These are phyloP conservation scores for Castanopsis chinensis DNA, from an alignment of 306 rosid genomes.

Conservation along the genomic window DNA sequence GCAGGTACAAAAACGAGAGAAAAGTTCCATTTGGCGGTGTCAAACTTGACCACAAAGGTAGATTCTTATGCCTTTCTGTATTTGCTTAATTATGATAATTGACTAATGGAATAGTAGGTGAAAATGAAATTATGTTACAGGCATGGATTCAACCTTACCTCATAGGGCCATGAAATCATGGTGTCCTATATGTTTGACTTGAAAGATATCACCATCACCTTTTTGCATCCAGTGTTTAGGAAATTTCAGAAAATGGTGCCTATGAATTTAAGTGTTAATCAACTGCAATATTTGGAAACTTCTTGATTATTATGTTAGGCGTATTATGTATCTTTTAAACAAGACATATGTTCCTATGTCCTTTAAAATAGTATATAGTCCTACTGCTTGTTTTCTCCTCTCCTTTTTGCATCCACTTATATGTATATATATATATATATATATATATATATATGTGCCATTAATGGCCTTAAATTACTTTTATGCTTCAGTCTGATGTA, in stretches of 20 bases:
- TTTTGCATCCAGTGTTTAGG: neutral
- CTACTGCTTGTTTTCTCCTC: neutral
- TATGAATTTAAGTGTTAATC: neutral
- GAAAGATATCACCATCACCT: neutral
- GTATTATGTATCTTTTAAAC: neutral
- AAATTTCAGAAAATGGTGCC: neutral
- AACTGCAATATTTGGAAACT: neutral
- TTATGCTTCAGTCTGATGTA: conserved; percentile 46
- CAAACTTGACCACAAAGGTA: conserved; percentile 83
- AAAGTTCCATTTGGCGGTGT: conserved; percentile 71
- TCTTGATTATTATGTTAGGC: neutral
- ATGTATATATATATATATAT: too few relatives aligned
- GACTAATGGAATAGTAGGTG: neutral
- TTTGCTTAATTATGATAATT: neutral
- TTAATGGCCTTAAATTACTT: neutral
- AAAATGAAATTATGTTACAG: neutral
- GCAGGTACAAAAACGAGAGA: conserved; percentile 92
- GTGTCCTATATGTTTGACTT: neutral
- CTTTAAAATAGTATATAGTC: neutral
- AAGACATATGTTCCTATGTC: neutral
- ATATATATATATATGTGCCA: too few relatives aligned
- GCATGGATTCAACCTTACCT: neutral
- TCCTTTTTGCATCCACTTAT: too few relatives aligned
- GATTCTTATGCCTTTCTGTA: conserved; percentile 19
- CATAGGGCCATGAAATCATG: neutral